phyloP scores from a whole-genome alignment of 768 basidiomycete species.

The Serendipita sp. region DNA sequence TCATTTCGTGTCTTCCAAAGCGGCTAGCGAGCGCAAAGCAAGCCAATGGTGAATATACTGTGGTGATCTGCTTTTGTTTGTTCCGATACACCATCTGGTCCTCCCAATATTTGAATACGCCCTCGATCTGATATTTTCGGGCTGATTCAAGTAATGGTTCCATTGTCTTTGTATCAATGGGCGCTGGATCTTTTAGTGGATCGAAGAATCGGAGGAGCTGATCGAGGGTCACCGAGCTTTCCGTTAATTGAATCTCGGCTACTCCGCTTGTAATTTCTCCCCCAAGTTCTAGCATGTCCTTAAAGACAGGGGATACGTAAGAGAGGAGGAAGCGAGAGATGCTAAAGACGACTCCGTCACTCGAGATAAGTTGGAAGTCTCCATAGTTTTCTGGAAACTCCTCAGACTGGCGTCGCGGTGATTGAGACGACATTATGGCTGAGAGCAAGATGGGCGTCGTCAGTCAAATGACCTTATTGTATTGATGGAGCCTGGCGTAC shows the following conservation, averaged over 20 bases:
- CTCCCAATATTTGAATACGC: not conserved
- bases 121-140: constrained; percentile 13
- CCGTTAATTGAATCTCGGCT: not conserved
- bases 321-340: too few species aligned
- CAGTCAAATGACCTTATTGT: too few species aligned
- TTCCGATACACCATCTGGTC: not conserved
- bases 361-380: too few species aligned
- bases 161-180: not conserved
- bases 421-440: too few species aligned
- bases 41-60: not conserved
- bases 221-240: constrained; percentile 12
- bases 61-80: not conserved
- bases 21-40: not conserved
- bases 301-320: too few species aligned
- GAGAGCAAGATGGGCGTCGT: too few species aligned
- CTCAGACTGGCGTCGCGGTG: too few species aligned
- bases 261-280: too few species aligned
- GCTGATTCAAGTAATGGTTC: constrained; percentile 11
- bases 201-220: constrained; percentile 14
- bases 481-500: too few species aligned
- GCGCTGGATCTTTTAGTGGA: constrained; percentile 8
- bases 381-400: too few species aligned
- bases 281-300: too few species aligned
- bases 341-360: too few species aligned
- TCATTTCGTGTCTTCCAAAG: not conserved